phyloP scores from a whole-genome alignment of 164 flowering plant species.

The Kalanchoe fedtschenkoi region DNA sequence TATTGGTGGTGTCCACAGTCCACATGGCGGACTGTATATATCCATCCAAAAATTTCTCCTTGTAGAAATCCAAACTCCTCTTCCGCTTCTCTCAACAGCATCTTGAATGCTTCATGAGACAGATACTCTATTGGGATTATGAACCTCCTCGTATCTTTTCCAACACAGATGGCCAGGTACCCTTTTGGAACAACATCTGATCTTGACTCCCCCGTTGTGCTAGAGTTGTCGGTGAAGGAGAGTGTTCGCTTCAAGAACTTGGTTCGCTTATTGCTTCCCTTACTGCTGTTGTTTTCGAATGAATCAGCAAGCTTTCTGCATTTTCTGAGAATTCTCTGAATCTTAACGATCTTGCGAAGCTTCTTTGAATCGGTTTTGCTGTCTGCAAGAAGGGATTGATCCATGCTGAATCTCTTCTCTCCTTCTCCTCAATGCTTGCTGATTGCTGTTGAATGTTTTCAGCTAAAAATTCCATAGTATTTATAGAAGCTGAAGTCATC shows the following conservation, averaged over 20 bases:
- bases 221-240: neutral
- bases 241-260: slow-evolving; percentile 1
- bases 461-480: neutral
- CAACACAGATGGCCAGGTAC: neutral
- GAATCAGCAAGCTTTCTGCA: slow-evolving; percentile 5
- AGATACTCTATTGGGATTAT: neutral
- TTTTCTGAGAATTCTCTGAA: neutral
- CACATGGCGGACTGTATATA: no score
- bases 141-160: neutral
- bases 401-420: neutral
- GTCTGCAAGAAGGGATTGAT: neutral
- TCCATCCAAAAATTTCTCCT: no score
- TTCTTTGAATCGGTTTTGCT: slow-evolving; percentile 1
- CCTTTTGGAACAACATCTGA: neutral
- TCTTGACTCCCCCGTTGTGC: neutral
- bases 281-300: neutral
- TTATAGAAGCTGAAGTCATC: neutral
- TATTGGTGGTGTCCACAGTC: no score
- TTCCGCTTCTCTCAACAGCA: neutral
- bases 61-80: slow-evolving; percentile 2
- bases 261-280: neutral
- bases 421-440: neutral
- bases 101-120: neutral
- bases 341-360: neutral
- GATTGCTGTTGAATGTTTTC: neutral